These are phyloP conservation scores for Penicillium sp. DNA, from an alignment of 2,329 filamentous ascomycete genomes.

Conservation along the genomic window DNA sequence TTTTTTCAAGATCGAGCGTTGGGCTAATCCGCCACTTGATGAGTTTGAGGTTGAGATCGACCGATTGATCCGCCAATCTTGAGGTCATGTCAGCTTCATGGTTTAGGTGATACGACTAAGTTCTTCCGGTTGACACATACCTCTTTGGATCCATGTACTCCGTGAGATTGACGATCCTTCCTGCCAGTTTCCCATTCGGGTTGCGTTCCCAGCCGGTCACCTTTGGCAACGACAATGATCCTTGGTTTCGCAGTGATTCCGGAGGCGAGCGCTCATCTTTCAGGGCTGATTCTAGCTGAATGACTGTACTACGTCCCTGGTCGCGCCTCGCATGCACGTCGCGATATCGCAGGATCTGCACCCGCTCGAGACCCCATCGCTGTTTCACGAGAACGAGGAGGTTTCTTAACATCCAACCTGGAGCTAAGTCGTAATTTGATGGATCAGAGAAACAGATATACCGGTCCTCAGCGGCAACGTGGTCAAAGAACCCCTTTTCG, in stretches of 20 bases:
- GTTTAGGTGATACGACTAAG: not conserved
- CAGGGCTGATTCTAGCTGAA: constrained; percentile 54
- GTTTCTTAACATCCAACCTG: constrained; percentile 91
- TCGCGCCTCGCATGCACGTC: constrained; percentile 75
- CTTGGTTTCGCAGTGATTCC: constrained; percentile 8
- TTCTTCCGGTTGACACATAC: constrained; percentile 19
- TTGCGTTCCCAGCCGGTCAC: constrained; percentile 95
- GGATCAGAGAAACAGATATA: constrained; percentile 89
- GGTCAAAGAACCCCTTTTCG: constrained; percentile 82
- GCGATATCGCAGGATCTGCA: constrained; percentile 85
- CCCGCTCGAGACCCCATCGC: constrained; percentile 69
- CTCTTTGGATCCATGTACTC: constrained; percentile 89
- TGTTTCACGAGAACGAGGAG: constrained; percentile 79
- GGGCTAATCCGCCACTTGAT: constrained; percentile 99
- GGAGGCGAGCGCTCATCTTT: constrained; percentile 31
- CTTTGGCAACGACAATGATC: constrained; percentile 62
- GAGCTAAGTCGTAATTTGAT: constrained; percentile 81
- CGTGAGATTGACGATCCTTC: constrained; percentile 74
- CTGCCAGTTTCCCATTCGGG: constrained; percentile 68
- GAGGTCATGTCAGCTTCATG: constrained; percentile 3
- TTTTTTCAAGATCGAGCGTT: constrained; percentile 76
- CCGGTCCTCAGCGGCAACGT: constrained; percentile 65
- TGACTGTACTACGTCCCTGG: constrained; percentile 74
- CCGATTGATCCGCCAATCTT: constrained; percentile 80
- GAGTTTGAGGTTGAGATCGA: constrained; percentile 92